Evolutionary conservation across 2,329 filamentous ascomycete species (phyloP), one percentile per base, ranked within the genome.

Genomic region (Colletotrichum melonis): DNA sequence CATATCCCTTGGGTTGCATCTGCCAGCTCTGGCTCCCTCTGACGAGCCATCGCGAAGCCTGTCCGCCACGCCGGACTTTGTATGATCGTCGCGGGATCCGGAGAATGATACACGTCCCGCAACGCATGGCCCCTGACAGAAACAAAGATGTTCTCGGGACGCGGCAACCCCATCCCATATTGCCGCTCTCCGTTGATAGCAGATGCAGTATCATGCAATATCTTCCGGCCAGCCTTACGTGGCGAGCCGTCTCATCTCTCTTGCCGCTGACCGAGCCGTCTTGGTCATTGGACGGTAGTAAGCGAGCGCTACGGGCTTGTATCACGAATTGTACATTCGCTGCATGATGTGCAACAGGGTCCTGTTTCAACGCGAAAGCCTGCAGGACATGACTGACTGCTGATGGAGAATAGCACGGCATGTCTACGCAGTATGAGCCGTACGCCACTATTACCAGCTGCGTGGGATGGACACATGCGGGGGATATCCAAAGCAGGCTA

Each of bases 1-100:
- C 57, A 52, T 42, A 57, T 8, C 42, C 22, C 8, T 69, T 54
- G 54, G 69, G 22, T 12, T 38, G 55, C 14, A n/a, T 57, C 64
- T 68, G 63, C 16, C 63, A 69, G 12, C 32, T 49, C 42, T 69
- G 35, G 57, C 42, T 30, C 30, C 56, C 24, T 52, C 38, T 42
- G 14, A 16, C 65, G 32, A 35, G 32, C 32, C 32, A 35, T 5
- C 11, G 11, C 11, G 42, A 57, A 42, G 58, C 28, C 30, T 38
- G 56, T 55, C 30, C 42, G 60, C 35, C 56, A 26, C 22, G 60
- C 46, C 62, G 16, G 67, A 49, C 60, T 73, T 9, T 66, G 71
- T 71, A 35, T 71, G 71, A 73, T 73, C 71, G 56, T 55, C 71
- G 62, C 67, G 71, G 71, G 38, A 66, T 64, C 67, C 62, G 60